Evolutionary conservation across 2,329 filamentous ascomycete species (phyloP), one percentile per base, ranked within the genome.

Genomic region (Plectosphaerella cucumerina): DNA sequence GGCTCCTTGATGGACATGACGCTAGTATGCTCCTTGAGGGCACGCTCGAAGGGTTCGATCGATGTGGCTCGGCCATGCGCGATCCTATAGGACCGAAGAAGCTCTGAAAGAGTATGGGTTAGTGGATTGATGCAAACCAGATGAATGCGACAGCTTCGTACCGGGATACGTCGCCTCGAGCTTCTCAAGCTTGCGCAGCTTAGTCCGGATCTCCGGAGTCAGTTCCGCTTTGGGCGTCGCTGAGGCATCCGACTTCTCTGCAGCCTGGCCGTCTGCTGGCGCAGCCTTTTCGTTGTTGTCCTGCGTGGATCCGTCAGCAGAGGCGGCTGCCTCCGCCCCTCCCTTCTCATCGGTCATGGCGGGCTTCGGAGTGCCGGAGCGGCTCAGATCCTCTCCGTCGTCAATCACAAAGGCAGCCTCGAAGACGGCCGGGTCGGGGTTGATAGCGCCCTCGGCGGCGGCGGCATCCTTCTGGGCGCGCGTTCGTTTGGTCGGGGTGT

Each of bases 1-100:
- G 93, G 90, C 53, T 99, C 94, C 59, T 77, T 80, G 60, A 99
- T 96, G 15, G 90, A 93, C 5, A 89, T 89, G 34, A 97, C 74
- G 3, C 94, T 93, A 0, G 94, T 99, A 60, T 96, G 89, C 65
- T 99, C 94, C 60, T 90, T 89, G 8, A 99, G 77, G 1, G 88
- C 86, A 50, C 89, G 86, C 70, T 99, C 94, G 66, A 99, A 99
- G 0, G 90, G 88, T 63, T 97, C 94, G 62, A 97, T 95, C 3
- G 88, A 84, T 12, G 88, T 84, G 41, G 92, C 90, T 48, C 91
- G 85, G 51, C 89, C 84, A 72, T 99, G 93, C 17, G 94, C 94
- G 57, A 92, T 86, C 55, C 91, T 84, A 70, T 99, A 99, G 9
- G 93, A 96, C 51, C 90, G 87, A 47, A 97, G 76, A 1, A 99